Percentiles rank a stretch among this genome's conserved stretches.
Conservation (phyloP, 2,329 filamentous ascomycete genomes). For the Rugonectria rugulosa region DNA sequence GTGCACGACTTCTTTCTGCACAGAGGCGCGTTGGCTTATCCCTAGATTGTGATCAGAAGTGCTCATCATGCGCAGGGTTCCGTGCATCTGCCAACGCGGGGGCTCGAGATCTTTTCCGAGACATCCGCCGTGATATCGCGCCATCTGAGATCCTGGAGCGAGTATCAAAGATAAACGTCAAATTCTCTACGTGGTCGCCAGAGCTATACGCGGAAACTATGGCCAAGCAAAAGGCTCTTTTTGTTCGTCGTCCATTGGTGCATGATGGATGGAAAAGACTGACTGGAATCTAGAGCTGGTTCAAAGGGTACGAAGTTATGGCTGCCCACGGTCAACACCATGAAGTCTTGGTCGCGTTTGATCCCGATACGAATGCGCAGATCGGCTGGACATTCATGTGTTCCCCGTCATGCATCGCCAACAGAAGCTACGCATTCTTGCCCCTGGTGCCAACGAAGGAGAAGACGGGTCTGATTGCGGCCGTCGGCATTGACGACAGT, state of each 20-base stretch:
- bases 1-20: conserved; percentile 30
- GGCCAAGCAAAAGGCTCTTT: conserved; percentile 27
- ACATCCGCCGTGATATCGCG: conserved; percentile 16
- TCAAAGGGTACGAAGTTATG: conserved; percentile 22
- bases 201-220: conserved; percentile 37
- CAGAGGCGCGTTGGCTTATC: conserved; percentile 15
- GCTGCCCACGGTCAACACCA: conserved; percentile 26
- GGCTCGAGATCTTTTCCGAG: conserved; percentile 29
- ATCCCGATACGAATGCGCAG: conserved; percentile 33
- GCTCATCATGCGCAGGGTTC: conserved; percentile 20
- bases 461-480: conserved; percentile 32
- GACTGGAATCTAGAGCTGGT: conserved; percentile 24
- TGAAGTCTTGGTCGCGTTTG: conserved; percentile 34
- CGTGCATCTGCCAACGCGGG: background rate
- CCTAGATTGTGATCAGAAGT: fast-evolving
- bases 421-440: conserved; percentile 22
- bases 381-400: conserved; percentile 39
- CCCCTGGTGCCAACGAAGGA: conserved; percentile 28
- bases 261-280: background rate
- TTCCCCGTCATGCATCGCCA: conserved; percentile 6
- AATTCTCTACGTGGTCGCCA: conserved; percentile 32
- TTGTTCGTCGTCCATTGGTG: conserved; percentile 13
- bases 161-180: conserved; percentile 26
- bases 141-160: conserved; percentile 27
- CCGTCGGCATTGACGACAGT: conserved; percentile 32